Evolutionary conservation across 2,329 filamentous ascomycete species (phyloP), one percentile per base, ranked within the genome.

Genomic region (Lecanicillium sp.): DNA sequence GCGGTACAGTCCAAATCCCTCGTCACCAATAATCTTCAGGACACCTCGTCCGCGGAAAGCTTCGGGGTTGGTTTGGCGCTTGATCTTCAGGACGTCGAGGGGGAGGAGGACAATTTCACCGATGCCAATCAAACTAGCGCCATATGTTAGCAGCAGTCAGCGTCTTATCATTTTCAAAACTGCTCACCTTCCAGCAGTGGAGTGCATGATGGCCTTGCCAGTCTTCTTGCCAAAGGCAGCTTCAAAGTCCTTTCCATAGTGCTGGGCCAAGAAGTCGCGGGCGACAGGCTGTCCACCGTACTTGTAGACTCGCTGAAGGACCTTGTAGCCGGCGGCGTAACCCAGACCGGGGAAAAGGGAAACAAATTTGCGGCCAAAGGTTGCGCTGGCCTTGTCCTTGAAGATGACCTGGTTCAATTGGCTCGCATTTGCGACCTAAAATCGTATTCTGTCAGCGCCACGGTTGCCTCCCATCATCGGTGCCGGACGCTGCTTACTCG

Each of bases 31-130:
- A 49, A 98, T 97, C 65, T 76, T 83, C 59, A 97, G 69, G 44
- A 98, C 74, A 46, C 92, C 92, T 55, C 92, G 85, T 52, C 90
- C 90, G 50, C 88, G 80, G 80, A 98, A 98, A 27, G 92, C 89
- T 59, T 97, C 92, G 29, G 92, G 92, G 73, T 98, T 98, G 50
- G 92, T 98, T 71, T 98, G 92, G 55, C 92, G 82, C 78, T 98
- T 98, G 71, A 98, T 98, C 78, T 98, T 98, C 47, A 98, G 77
- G 29, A 98, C 90, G 54, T 98, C 92, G 44, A 98, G 79, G 30
- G 92, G 92, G 29, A 98, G 77, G 20, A 98, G 78, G 43, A 98
- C 78, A 49, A 98, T 94, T 70, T 98, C 92, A 58, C 92, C 92
- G 54, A 98, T 95, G 54, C 92, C 92, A 57, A 98, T 94, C 56